These are phyloP conservation scores for Thymus mandschuricus DNA, from an alignment of 257 asterid species.

Conservation along the genomic window DNA sequence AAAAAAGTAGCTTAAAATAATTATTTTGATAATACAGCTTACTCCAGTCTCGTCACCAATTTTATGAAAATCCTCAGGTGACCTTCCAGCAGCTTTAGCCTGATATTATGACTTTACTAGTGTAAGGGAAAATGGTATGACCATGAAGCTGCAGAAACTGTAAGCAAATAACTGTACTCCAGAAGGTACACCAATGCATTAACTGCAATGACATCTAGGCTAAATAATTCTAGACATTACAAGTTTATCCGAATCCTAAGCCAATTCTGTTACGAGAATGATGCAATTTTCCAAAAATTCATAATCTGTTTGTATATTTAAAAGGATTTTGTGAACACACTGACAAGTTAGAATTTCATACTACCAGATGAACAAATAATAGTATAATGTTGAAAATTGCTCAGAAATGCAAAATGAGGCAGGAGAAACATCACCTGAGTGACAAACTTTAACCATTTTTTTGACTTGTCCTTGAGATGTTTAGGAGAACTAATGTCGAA, in stretches of 20 bases:
- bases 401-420: conserved; percentile 19
- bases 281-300: conserved; percentile 24
- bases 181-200: conserved; percentile 4
- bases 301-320: conserved; percentile 1
- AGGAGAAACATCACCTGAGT: conserved; percentile 56
- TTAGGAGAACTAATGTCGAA: conserved; percentile 62
- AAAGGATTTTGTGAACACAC: conserved; percentile 4
- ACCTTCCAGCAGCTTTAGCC: conserved; percentile 94
- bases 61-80: conserved; percentile 65
- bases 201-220: conserved; percentile 12
- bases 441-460: conserved; percentile 93
- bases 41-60: conserved; percentile 79
- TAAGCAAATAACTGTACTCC: conserved; percentile 7
- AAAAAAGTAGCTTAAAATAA: conserved; percentile 22
- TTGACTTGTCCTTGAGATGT: conserved; percentile 81
- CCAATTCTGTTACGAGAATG: not conserved
- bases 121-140: conserved; percentile 26
- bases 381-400: not conserved
- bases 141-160: conserved; percentile 12
- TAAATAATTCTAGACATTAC: conserved; percentile 12
- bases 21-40: conserved; percentile 36
- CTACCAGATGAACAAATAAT: conserved; percentile 20
- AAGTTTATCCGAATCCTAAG: conserved; percentile 12
- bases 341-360: not conserved
- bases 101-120: conserved; percentile 39